Evolutionary conservation across 768 basidiomycete genomes (phyloP).

Genomic region (Vishniacozyma victoriae): DNA sequence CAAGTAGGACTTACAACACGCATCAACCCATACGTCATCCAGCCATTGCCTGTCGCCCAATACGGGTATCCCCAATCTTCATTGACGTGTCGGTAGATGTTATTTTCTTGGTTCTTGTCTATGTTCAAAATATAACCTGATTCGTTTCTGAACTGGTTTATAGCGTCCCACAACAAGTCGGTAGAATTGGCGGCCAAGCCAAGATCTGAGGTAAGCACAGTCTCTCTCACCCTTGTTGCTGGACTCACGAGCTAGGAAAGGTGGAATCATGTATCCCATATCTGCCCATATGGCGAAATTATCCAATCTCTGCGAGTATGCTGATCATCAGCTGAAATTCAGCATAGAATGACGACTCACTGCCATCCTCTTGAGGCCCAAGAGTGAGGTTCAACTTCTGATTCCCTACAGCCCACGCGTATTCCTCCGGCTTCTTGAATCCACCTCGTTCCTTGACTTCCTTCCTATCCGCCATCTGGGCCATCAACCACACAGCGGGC

Average conservation of each 20-base stretch:
- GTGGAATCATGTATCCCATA: conserved; percentile 18
- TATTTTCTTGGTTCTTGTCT: no score
- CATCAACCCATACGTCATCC: conserved; percentile 10
- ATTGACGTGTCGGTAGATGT: conserved; percentile 8
- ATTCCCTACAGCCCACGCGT: conserved; percentile 20
- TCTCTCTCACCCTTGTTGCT: no score
- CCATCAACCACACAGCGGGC: conserved; percentile 5
- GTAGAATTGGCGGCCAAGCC: neutral
- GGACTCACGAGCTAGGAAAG: conserved; percentile 8
- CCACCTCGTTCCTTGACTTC: neutral
- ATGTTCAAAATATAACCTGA: conserved; percentile 4
- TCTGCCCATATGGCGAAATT: conserved; percentile 14
- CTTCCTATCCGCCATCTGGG: neutral
- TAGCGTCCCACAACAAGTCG: neutral
- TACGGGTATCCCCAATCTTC: no score
- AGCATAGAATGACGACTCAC: neutral
- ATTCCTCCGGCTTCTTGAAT: conserved; percentile 1
- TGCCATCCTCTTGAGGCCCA: neutral
- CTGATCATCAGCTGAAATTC: neutral
- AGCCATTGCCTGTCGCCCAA: conserved; percentile 19
- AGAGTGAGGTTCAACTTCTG: conserved; percentile 4
- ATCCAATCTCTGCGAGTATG: conserved; percentile 11
- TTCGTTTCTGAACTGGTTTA: conserved; percentile 8
- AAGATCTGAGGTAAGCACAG: no score
- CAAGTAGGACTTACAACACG: no score